These are phyloP conservation scores for Hordeum marinum DNA, from an alignment of 176 grass and related monocot genomes.

Conservation along the genomic window DNA sequence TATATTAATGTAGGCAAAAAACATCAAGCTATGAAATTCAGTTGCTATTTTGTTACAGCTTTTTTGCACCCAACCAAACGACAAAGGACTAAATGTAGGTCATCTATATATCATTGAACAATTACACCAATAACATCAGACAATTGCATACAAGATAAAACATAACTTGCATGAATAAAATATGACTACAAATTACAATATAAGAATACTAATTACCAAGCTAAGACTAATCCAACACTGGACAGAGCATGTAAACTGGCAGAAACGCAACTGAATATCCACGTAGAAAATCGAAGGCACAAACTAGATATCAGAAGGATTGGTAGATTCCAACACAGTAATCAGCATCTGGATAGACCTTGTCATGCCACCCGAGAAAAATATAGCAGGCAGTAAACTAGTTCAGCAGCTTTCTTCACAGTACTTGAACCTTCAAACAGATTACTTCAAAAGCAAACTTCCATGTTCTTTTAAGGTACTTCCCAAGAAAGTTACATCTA, in stretches of 20 bases:
- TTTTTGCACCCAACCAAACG: background rate
- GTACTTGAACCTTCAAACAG: background rate
- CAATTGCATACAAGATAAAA: background rate
- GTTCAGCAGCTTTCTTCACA: background rate
- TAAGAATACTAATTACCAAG: background rate
- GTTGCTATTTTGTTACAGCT: background rate
- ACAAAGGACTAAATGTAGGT: background rate
- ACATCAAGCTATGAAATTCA: background rate
- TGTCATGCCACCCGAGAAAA: background rate
- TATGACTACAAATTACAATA: background rate
- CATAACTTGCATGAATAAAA: background rate
- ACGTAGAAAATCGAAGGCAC: background rate
- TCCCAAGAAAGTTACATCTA: background rate
- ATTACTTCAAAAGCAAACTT: background rate
- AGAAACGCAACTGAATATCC: background rate
- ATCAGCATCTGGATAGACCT: background rate
- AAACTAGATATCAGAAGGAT: too few species aligned
- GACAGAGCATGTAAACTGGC: background rate
- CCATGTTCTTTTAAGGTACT: background rate
- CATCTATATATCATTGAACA: background rate
- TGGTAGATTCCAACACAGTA: background rate
- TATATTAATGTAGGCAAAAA: background rate
- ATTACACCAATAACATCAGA: constrained; percentile 10
- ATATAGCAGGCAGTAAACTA: background rate
- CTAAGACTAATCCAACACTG: background rate